phyloP scores from a whole-genome alignment of 1,284 basidiomycete genomes.

The Ceratobasidium sp. region DNA sequence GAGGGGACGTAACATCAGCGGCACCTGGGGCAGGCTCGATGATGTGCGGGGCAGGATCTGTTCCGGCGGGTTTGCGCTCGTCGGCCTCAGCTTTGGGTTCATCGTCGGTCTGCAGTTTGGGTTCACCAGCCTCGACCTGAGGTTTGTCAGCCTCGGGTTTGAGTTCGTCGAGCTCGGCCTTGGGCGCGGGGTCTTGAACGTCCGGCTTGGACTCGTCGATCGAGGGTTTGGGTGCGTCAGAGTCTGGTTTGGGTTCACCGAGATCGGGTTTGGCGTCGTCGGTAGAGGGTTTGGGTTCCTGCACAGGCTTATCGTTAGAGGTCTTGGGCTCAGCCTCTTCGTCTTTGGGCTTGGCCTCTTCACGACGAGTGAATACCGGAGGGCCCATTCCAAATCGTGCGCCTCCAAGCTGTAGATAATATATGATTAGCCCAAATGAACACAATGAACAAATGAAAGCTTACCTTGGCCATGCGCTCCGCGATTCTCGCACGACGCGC shows the following conservation, averaged over 20 bases:
- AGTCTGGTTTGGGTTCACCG: background rate
- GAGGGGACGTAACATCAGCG: constrained; percentile 11
- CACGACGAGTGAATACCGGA: constrained; percentile 24
- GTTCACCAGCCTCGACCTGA: background rate
- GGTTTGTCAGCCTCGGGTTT: constrained; percentile 6
- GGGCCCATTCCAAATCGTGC: constrained; percentile 21
- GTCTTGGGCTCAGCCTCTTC: constrained; percentile 52
- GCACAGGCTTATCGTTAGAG: constrained; percentile 28
- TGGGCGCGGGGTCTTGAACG: background rate
- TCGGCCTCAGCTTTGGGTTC: constrained; percentile 9
- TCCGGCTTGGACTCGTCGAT: constrained; percentile 1
- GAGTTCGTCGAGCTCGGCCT: background rate
- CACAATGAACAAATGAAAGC: constrained; percentile 37
- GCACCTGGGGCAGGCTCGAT: constrained; percentile 2
- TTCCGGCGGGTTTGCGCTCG: background rate
- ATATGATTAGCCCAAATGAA: background rate
- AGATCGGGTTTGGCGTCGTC: constrained; percentile 23
- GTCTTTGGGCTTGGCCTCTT: constrained; percentile 51
- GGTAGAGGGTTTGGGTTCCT: constrained; percentile 38
- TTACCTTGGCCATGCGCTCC: constrained; percentile 55
- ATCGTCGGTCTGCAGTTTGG: background rate
- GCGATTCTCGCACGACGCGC: constrained; percentile 31
- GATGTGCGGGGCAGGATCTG: background rate
- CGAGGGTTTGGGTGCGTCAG: background rate
- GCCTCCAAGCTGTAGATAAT: constrained; percentile 54